These are phyloP conservation scores for Apiospora aurea DNA, from an alignment of 2,329 filamentous ascomycete genomes.

Conservation along the genomic window DNA sequence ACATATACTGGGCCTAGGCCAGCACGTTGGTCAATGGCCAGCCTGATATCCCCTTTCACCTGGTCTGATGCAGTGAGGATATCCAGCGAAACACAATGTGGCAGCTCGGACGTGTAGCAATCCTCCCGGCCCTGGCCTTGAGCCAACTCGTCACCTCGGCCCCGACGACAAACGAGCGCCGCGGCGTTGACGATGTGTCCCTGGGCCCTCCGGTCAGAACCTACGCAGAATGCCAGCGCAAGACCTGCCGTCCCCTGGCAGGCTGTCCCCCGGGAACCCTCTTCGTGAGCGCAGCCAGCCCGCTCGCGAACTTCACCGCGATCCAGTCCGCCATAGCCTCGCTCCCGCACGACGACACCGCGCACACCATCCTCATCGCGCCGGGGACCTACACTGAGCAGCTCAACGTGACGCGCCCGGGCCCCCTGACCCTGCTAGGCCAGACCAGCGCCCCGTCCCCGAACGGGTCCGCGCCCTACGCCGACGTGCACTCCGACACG, in stretches of 20 bases:
- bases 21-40: no score
- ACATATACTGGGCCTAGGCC: neutral
- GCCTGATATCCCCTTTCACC: neutral
- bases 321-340: conserved; percentile 52
- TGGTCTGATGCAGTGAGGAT: no score
- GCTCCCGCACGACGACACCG: conserved; percentile 48
- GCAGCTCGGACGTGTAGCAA: neutral
- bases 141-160: neutral
- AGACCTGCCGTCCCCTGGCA: conserved; percentile 42
- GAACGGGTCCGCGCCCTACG: conserved; percentile 47
- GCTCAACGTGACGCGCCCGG: conserved; percentile 68
- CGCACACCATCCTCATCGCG: conserved; percentile 64
- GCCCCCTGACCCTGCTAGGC: conserved; percentile 68
- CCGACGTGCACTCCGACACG: conserved; percentile 43
- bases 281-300: conserved; percentile 46
- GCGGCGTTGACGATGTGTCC: neutral
- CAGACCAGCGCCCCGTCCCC: conserved; percentile 45
- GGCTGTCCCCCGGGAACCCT: conserved; percentile 50
- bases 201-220: conserved; percentile 21
- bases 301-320: conserved; percentile 45
- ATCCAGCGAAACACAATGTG: neutral
- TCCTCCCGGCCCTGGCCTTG: neutral
- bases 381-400: conserved; percentile 69
- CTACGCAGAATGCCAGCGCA: conserved; percentile 40
- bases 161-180: neutral